phyloP scores from a whole-genome alignment of 768 basidiomycete species.

The Leccinum rimulosum region DNA sequence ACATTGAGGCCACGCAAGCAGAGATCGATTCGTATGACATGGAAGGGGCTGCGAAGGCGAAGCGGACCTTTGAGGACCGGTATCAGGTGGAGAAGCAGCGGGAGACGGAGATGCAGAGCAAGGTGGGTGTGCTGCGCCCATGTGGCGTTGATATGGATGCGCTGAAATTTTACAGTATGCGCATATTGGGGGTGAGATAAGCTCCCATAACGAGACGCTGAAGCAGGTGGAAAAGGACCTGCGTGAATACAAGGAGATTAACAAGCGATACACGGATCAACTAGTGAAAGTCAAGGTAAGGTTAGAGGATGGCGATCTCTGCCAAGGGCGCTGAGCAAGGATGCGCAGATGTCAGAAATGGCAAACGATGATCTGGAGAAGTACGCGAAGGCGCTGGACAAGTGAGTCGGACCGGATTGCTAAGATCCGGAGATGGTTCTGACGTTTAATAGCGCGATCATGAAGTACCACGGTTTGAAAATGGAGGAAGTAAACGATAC shows the following conservation, averaged over 20 bases:
- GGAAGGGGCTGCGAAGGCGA: constrained; percentile 81
- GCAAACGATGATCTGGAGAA: constrained; percentile 97
- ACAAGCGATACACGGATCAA: constrained; percentile 85
- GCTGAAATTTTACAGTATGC: constrained; percentile 51
- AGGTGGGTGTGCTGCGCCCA: constrained; percentile 41
- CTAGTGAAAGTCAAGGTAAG: constrained; percentile 91
- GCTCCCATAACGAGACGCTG: constrained; percentile 64
- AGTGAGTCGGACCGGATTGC: constrained; percentile 46
- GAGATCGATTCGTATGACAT: constrained; percentile 78
- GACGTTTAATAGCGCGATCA: constrained; percentile 73
- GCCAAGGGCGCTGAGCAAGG: neutral
- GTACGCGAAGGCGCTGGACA: constrained; percentile 95
- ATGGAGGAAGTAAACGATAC: constrained; percentile 99
- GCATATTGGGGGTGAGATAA: constrained; percentile 81
- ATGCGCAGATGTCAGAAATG: constrained; percentile 87
- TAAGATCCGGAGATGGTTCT: constrained; percentile 3
- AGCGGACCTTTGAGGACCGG: constrained; percentile 79
- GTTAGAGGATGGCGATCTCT: constrained; percentile 1
- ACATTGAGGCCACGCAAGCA: constrained; percentile 63
- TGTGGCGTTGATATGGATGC: neutral
- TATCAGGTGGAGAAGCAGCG: constrained; percentile 69
- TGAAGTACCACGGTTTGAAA: constrained; percentile 96
- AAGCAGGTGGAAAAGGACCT: constrained; percentile 67
- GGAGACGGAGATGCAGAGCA: constrained; percentile 68
- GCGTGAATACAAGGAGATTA: constrained; percentile 83